phyloP scores from a whole-genome alignment of 208 protist genomes.

The Wallacemonas collosoma region DNA sequence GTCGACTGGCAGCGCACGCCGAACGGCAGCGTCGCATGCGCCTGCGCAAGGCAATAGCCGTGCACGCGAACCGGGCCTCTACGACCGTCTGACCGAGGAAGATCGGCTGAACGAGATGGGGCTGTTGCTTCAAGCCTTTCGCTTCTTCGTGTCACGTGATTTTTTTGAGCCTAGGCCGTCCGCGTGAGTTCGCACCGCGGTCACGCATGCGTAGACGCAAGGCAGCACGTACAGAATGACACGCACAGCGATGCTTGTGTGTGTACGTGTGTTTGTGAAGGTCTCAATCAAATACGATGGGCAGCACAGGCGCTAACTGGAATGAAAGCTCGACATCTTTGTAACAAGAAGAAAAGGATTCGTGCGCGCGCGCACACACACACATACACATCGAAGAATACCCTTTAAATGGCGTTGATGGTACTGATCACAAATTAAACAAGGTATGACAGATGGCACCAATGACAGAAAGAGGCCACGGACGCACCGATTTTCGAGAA shows the following conservation, averaged over 20 bases:
- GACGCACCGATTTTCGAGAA: too few relatives aligned
- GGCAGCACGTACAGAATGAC: background rate
- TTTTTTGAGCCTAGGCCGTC: slow-evolving; percentile 57
- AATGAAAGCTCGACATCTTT: background rate
- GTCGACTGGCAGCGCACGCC: background rate
- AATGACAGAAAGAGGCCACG: too few relatives aligned
- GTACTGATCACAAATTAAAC: too few relatives aligned
- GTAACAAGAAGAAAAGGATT: background rate
- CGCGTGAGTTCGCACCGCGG: background rate
- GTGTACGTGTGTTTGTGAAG: too few relatives aligned
- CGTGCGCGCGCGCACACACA: too few relatives aligned
- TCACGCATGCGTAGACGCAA: background rate
- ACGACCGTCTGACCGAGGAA: slow-evolving; percentile 75
- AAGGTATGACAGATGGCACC: too few relatives aligned
- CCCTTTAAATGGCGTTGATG: too few relatives aligned
- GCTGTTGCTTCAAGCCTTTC: slow-evolving; percentile 80
- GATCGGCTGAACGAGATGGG: slow-evolving; percentile 67
- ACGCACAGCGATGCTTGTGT: background rate
- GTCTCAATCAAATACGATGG: too few relatives aligned
- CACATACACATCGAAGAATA: too few relatives aligned
- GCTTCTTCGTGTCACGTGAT: slow-evolving; percentile 73
- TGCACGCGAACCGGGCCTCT: slow-evolving; percentile 52
- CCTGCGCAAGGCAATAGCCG: slow-evolving; percentile 15
- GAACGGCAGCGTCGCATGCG: background rate
- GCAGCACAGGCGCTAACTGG: background rate